These are phyloP conservation scores for Sporopachydermia quercuum DNA, from an alignment of 805 yeast genomes.

Conservation along the genomic window DNA sequence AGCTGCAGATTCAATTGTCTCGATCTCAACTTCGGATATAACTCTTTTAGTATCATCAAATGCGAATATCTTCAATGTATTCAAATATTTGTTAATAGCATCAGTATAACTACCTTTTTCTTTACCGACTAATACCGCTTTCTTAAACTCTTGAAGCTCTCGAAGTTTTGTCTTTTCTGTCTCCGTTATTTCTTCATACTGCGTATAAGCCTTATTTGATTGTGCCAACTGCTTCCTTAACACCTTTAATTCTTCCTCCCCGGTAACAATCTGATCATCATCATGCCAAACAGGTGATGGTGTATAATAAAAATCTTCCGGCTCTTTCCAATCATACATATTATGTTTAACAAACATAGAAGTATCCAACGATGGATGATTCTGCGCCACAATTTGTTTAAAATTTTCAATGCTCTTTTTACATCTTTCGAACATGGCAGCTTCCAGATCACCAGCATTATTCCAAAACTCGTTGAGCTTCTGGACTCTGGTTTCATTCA, in stretches of 20 bases:
- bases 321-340: slow-evolving; percentile 62
- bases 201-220: slow-evolving; percentile 19
- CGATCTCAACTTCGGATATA: slow-evolving; percentile 72
- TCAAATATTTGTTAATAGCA: slow-evolving; percentile 35
- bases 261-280: slow-evolving; percentile 57
- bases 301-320: slow-evolving; percentile 67
- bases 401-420: slow-evolving; percentile 31
- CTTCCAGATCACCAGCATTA: slow-evolving; percentile 49
- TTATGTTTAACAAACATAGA: slow-evolving; percentile 92
- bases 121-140: slow-evolving; percentile 25
- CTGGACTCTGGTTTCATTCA: slow-evolving; percentile 65
- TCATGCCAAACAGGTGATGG: slow-evolving; percentile 97
- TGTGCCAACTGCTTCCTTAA: slow-evolving; percentile 36
- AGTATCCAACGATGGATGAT: slow-evolving; percentile 60
- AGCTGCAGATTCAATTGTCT: slow-evolving; percentile 75
- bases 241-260: slow-evolving; percentile 36
- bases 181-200: slow-evolving; percentile 17
- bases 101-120: slow-evolving; percentile 36
- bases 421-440: slow-evolving; percentile 29
- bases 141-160: slow-evolving; percentile 15
- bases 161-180: slow-evolving; percentile 15
- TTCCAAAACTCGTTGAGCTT: slow-evolving; percentile 56
- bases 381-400: slow-evolving; percentile 46
- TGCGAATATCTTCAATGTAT: slow-evolving; percentile 45
- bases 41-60: slow-evolving; percentile 62